Evolutionary conservation across 306 rosid species (phyloP).

Genomic region (Albizia julibrissin): DNA sequence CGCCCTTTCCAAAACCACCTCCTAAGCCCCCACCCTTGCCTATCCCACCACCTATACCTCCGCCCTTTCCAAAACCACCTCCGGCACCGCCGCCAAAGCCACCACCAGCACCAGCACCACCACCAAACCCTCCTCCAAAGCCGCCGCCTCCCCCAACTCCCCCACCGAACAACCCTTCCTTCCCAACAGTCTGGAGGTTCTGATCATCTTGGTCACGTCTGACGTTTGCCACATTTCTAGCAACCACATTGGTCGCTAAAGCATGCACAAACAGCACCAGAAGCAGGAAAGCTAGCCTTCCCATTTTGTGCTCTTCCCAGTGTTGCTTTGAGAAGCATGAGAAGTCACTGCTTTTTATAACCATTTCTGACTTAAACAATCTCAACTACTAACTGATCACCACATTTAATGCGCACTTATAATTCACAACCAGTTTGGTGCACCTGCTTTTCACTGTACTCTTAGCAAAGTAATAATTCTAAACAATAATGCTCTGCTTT

Average conservation of each 20-base stretch:
- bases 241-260: conserved; percentile 59
- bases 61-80: neutral
- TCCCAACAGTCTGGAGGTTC: conserved; percentile 41
- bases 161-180: conserved; percentile 5
- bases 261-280: conserved; percentile 52
- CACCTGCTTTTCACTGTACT: conserved; percentile 35
- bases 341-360: conserved; percentile 34
- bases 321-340: conserved; percentile 10
- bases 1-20: conserved; percentile 11
- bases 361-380: conserved; percentile 33
- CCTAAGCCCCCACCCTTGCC: conserved; percentile 27
- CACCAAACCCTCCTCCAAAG: neutral
- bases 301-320: conserved; percentile 38
- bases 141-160: neutral
- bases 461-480: neutral
- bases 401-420: conserved; percentile 40
- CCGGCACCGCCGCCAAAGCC: neutral
- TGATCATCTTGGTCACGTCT: conserved; percentile 43
- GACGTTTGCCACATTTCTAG: conserved; percentile 52
- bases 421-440: conserved; percentile 38
- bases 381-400: conserved; percentile 64
- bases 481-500: neutral
- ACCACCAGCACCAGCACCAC: conserved; percentile 7
- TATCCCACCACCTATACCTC: neutral
- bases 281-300: conserved; percentile 43